A percentile compares a stretch with the other conserved stretches of the same genome.
phyloP scores from a whole-genome alignment of 2,329 filamentous ascomycete genomes.

The Ophiosphaerella herpotricha region DNA sequence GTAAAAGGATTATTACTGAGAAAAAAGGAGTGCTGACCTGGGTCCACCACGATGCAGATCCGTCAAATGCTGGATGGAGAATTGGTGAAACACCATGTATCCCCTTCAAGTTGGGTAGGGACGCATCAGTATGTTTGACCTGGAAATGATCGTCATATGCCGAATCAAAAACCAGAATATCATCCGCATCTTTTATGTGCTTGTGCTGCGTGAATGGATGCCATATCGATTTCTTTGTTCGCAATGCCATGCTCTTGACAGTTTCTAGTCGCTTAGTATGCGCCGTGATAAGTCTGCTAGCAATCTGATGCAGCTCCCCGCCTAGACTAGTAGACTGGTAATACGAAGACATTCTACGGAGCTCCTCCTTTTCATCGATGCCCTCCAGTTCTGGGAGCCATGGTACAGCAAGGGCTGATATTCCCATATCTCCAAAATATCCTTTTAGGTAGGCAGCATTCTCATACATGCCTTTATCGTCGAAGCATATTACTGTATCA shows the following conservation, averaged over 20 bases:
- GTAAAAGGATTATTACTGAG: neutral
- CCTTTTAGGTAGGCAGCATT: slow-evolving; percentile 70
- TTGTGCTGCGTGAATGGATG: slow-evolving; percentile 87
- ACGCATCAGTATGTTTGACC: slow-evolving; percentile 49
- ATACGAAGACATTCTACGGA: slow-evolving; percentile 64
- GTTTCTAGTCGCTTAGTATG: slow-evolving; percentile 62
- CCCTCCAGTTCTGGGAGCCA: slow-evolving; percentile 59
- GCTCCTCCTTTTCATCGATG: slow-evolving; percentile 51
- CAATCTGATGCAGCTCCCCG: slow-evolving; percentile 50
- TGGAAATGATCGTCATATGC: slow-evolving; percentile 81
- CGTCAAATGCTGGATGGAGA: slow-evolving; percentile 74
- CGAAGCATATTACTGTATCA: slow-evolving; percentile 70
- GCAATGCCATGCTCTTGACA: slow-evolving; percentile 64
- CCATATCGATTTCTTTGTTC: slow-evolving; percentile 68
- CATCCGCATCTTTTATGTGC: slow-evolving; percentile 60
- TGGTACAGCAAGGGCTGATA: slow-evolving; percentile 62
- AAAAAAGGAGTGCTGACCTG: slow-evolving; percentile 56
- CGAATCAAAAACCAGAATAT: slow-evolving; percentile 78
- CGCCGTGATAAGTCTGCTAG: slow-evolving; percentile 57
- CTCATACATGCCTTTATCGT: slow-evolving; percentile 64
- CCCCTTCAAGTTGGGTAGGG: slow-evolving; percentile 8
- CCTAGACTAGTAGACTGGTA: slow-evolving; percentile 56
- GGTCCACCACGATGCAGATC: slow-evolving; percentile 90
- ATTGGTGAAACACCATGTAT: slow-evolving; percentile 39
- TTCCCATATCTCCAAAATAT: slow-evolving; percentile 65